Percentiles rank a stretch among this genome's conserved stretches.
Conservation (phyloP, 225 moss, liverwort and hornwort genomes). For the Pseudoscleropodium purum region DNA sequence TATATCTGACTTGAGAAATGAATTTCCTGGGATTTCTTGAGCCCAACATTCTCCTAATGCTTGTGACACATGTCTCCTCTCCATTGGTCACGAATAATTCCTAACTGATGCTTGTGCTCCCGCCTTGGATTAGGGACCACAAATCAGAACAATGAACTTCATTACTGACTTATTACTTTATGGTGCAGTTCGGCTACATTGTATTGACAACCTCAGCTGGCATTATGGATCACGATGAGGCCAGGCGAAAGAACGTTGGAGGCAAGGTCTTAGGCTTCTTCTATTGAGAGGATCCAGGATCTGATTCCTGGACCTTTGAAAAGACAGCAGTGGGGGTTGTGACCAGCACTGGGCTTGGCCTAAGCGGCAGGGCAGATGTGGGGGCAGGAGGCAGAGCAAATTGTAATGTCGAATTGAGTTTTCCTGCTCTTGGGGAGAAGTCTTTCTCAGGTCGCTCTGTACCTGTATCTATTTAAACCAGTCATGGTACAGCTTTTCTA, state of each 20-base stretch:
- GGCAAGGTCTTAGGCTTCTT: slow-evolving; percentile 72
- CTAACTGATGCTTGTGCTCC: not conserved
- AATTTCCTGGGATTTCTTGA: not conserved
- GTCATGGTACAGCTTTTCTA: not conserved
- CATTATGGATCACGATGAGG: slow-evolving; percentile 68
- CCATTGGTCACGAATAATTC: not conserved
- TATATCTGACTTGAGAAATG: not conserved
- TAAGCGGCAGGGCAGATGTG: not conserved
- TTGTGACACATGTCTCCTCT: not conserved
- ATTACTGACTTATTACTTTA: not conserved
- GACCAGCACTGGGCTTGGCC: not conserved
- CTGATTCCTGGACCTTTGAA: not conserved
- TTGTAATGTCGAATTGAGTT: not conserved
- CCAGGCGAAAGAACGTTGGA: slow-evolving; percentile 63
- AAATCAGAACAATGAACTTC: not conserved
- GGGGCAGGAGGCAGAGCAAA: not conserved
- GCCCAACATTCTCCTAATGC: not conserved
- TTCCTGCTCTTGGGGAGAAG: not conserved
- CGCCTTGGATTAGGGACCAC: not conserved
- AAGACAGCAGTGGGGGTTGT: not conserved
- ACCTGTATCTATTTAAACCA: slow-evolving; percentile 3
- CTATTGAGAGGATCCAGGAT: slow-evolving; percentile 28
- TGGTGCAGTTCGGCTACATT: slow-evolving; percentile 45
- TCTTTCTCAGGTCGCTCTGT: not conserved
- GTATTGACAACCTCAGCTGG: slow-evolving; percentile 60